Evolutionary conservation across 1,284 basidiomycete species (phyloP), one percentile per base, ranked within the genome.

Genomic region (Testicularia cyperi): DNA sequence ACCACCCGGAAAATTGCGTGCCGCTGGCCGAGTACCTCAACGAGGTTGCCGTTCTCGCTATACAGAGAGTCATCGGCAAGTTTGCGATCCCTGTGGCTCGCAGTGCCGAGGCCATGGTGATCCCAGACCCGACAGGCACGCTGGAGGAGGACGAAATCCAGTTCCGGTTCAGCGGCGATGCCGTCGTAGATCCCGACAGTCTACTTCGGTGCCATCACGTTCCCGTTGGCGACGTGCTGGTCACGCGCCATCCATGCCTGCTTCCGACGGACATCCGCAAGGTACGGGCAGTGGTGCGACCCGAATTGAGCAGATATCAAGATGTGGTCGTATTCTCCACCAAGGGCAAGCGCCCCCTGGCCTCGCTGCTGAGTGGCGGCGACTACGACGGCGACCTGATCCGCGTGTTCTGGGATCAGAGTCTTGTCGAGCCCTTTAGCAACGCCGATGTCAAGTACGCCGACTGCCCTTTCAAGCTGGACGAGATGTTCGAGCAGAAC

Each of bases 371-470:
- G 0, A 66, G 64, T 2, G 70, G 72, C 3, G 72, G 72, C 2
- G 72, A 74, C 36, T 67, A 72, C 55, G 70, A 70, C 29, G 70
- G 70, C 22, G 72, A 73, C 41, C 44, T 49, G 26, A 53, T 72
- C n/a, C 39, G 66, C 2, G 43, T 70, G 10, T 66, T 68, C 22
- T 69, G 54, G 37, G 60, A 68, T 16, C 60, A 56, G 2, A 12
- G 24, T 14, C 29, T 74, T 35, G 62, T 70, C 15, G 18, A 35
- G 1, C 28, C 45, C 0, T 75, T 72, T 15, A 14, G 38, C 8
- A 44, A 56, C n/a, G 47, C 64, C 3, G 43, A 58, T 7, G 45
- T 65, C n/a, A 12, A 34, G 2, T 67, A 52, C 25, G 65, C 67
- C 31, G 45, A 64, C 6, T 47, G 58, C 7, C 70, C 72, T 6